phyloP scores from a whole-genome alignment of 1,284 basidiomycete genomes.

The Melampsora americana region DNA sequence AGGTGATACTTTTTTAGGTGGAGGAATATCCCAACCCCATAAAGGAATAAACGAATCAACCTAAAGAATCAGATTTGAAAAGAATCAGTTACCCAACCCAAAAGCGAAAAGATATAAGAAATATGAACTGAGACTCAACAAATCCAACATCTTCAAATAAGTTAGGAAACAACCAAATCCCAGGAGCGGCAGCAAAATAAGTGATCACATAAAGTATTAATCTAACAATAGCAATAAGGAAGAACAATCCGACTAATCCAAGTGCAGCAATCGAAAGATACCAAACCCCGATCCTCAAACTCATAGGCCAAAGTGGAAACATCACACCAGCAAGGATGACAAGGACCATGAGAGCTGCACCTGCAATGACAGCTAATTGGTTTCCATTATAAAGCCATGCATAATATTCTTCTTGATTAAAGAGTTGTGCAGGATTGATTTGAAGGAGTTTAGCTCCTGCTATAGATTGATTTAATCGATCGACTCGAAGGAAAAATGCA shows the following conservation, averaged over 20 bases:
- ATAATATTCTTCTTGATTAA: constrained; percentile 75
- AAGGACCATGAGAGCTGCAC: constrained; percentile 83
- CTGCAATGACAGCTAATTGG: constrained; percentile 88
- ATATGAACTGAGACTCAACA: constrained; percentile 61
- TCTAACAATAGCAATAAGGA: constrained; percentile 83
- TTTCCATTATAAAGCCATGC: constrained; percentile 97
- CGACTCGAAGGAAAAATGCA: constrained; percentile 54
- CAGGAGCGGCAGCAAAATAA: constrained; percentile 76
- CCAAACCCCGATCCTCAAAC: constrained; percentile 92
- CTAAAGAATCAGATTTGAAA: constrained; percentile 57
- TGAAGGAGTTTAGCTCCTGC: constrained; percentile 72
- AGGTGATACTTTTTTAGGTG: constrained; percentile 62
- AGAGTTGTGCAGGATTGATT: constrained; percentile 75
- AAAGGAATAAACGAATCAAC: constrained; percentile 95
- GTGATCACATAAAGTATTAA: constrained; percentile 93
- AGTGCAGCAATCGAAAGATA: constrained; percentile 86
- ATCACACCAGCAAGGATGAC: constrained; percentile 95
- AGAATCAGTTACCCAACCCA: no score
- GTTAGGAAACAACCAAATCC: constrained; percentile 99
- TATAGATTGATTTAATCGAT: constrained; percentile 61
- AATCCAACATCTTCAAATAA: constrained; percentile 98
- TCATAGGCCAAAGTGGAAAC: constrained; percentile 97
- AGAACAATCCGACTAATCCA: constrained; percentile 84
- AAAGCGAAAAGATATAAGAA: background rate
- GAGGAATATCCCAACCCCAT: constrained; percentile 93